phyloP scores from a whole-genome alignment of 1,284 basidiomycete species.

The Fomitopsis schrenkii region DNA sequence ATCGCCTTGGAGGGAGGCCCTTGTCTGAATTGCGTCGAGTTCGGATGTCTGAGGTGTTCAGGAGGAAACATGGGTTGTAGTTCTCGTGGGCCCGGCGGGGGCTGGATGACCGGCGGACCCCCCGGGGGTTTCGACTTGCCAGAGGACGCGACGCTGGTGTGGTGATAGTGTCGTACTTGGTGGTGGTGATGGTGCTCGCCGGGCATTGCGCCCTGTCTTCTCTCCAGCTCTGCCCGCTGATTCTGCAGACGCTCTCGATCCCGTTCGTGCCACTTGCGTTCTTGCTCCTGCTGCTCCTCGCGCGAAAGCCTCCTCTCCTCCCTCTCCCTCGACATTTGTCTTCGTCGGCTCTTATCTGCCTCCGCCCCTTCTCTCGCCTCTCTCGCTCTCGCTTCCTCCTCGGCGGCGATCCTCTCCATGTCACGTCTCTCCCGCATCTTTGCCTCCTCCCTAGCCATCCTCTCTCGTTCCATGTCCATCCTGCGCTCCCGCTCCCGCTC shows the following conservation, averaged over 20 bases:
- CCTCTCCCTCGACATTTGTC: constrained; percentile 10
- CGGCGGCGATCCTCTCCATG: constrained; percentile 1
- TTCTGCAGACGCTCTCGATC: constrained; percentile 10
- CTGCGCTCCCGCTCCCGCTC: constrained; percentile 12
- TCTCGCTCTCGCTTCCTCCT: constrained; percentile 4
- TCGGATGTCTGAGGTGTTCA: constrained; percentile 11
- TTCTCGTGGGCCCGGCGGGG: constrained; percentile 10
- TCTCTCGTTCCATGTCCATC: constrained; percentile 10
- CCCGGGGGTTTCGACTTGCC: constrained; percentile 1
- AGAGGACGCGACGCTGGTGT: constrained; percentile 9
- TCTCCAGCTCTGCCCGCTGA: constrained; percentile 15
- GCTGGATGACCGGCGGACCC: constrained; percentile 7
- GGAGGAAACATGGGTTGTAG: constrained; percentile 12
- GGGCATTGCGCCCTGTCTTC: constrained; percentile 11
- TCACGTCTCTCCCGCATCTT: background rate
- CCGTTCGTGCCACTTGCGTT: constrained; percentile 12
- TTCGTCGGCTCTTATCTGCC: constrained; percentile 2
- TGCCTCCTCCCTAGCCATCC: constrained; percentile 1
- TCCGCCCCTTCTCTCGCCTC: constrained; percentile 10
- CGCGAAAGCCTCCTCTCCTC: constrained; percentile 10
- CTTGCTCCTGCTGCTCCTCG: constrained; percentile 15
- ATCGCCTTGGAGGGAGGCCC: constrained; percentile 12
- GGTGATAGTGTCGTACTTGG: constrained; percentile 18
- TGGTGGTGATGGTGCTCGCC: constrained; percentile 13
- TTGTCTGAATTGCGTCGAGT: constrained; percentile 11